A percentile compares a stretch with the other conserved stretches of the same genome.
Conservation (phyloP, 768 basidiomycete genomes). For the Leccinum broughii region DNA sequence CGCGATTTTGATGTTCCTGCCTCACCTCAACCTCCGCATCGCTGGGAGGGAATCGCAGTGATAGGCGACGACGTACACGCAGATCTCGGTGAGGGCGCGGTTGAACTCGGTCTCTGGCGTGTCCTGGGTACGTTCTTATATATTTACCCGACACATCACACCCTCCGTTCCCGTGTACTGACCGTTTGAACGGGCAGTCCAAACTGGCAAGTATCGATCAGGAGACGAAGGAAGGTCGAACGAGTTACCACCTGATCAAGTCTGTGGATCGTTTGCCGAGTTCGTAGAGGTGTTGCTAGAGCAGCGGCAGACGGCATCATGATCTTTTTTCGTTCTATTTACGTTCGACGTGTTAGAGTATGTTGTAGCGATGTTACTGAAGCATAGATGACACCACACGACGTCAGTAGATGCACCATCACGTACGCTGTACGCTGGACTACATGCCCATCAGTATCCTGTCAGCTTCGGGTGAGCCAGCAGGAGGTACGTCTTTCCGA, state of each 20-base stretch:
- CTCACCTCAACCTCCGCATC: background rate
- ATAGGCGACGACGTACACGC: constrained; percentile 68
- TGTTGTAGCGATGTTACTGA: no score
- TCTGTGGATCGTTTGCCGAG: constrained; percentile 51
- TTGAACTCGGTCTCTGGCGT: constrained; percentile 60
- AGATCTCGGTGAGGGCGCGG: constrained; percentile 64
- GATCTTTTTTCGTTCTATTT: no score
- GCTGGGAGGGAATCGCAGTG: constrained; percentile 39
- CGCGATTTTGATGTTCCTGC: constrained; percentile 6
- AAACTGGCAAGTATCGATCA: constrained; percentile 67
- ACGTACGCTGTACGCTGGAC: background rate
- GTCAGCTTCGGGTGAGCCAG: constrained; percentile 47
- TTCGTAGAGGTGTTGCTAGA: constrained; percentile 51
- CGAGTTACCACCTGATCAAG: constrained; percentile 48
- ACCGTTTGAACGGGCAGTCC: constrained; percentile 38
- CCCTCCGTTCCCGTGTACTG: background rate
- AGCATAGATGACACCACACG: background rate
- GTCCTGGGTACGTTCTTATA: constrained; percentile 52
- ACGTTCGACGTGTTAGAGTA: no score
- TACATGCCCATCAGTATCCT: constrained; percentile 32
- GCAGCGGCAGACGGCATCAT: background rate
- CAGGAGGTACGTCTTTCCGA: constrained; percentile 44
- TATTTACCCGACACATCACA: background rate
- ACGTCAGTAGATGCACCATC: background rate
- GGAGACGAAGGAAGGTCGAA: constrained; percentile 53